Percentiles rank a stretch among this genome's conserved stretches.
Evolutionary conservation across 768 basidiomycete genomes (phyloP).

Genomic region (Auricularia cornea): DNA sequence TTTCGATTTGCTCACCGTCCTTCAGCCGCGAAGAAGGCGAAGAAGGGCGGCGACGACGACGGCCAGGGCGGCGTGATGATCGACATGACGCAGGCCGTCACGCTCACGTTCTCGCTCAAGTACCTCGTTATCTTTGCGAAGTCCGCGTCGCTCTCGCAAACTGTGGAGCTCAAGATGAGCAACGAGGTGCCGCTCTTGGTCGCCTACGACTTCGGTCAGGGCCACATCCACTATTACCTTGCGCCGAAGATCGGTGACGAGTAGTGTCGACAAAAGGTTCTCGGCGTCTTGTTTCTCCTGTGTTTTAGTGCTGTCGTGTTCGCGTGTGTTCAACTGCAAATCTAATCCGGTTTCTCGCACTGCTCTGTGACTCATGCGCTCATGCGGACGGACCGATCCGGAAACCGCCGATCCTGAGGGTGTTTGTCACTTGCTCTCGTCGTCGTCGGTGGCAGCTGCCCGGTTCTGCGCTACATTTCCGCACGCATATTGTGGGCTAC

Average conservation of each 20-base stretch:
- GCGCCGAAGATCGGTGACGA: constrained; percentile 94
- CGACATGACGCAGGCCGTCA: constrained; percentile 85
- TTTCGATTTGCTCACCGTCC: constrained; percentile 11
- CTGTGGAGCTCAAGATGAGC: constrained; percentile 80
- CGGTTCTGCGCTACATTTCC: too few relatives aligned
- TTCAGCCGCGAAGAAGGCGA: constrained; percentile 46
- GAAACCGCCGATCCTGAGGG: too few relatives aligned
- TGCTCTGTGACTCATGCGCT: too few relatives aligned
- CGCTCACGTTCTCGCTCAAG: constrained; percentile 91
- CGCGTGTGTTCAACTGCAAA: too few relatives aligned
- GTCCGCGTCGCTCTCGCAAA: constrained; percentile 62
- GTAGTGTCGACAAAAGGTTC: constrained; percentile 21
- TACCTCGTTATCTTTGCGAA: constrained; percentile 97
- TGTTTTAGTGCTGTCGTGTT: background rate
- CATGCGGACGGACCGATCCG: too few relatives aligned
- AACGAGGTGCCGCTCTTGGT: constrained; percentile 88
- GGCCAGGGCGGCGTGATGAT: constrained; percentile 56
- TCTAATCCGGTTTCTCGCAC: too few relatives aligned
- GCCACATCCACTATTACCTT: constrained; percentile 87
- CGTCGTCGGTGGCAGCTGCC: too few relatives aligned
- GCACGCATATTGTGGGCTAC: too few relatives aligned
- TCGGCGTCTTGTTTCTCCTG: background rate
- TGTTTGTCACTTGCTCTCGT: too few relatives aligned
- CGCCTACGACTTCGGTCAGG: constrained; percentile 82
- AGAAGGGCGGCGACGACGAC: constrained; percentile 50